These are phyloP conservation scores for Solanum hybrid DNA, from an alignment of 305 asterid species.

Conservation along the genomic window DNA sequence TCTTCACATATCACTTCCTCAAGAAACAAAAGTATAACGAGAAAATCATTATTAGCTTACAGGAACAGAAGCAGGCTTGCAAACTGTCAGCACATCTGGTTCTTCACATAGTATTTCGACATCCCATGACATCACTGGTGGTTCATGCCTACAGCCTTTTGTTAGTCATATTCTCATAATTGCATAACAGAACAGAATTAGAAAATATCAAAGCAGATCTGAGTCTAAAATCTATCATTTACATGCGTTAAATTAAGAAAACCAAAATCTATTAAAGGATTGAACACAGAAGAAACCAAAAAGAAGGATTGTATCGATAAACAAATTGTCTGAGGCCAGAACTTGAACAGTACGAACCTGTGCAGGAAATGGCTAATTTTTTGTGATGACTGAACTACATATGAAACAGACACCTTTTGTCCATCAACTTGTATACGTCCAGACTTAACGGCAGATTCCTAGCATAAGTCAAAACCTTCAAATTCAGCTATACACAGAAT, in stretches of 20 bases:
- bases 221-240: background rate
- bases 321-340: background rate
- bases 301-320: background rate
- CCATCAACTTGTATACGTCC: conserved; percentile 97
- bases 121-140: conserved; percentile 45
- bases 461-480: background rate
- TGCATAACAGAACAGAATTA: conserved; percentile 4
- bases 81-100: conserved; percentile 67
- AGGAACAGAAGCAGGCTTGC: conserved; percentile 94
- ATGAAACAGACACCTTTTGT: conserved; percentile 52
- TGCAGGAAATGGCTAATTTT: conserved; percentile 91
- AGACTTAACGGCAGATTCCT: conserved; percentile 83
- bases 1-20: background rate
- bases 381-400: conserved; percentile 66
- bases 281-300: background rate
- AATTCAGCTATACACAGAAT: background rate
- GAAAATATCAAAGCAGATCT: background rate
- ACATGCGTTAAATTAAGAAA: background rate
- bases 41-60: conserved; percentile 37
- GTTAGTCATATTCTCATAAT: conserved; percentile 30
- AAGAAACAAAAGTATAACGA: background rate
- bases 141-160: conserved; percentile 93
- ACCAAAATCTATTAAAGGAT: background rate
- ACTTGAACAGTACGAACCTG: conserved; percentile 37
- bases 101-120: conserved; percentile 63